Base-by-base conservation (phyloP, 1,284 basidiomycete species). In the Ustilago esculenta region DNA sequence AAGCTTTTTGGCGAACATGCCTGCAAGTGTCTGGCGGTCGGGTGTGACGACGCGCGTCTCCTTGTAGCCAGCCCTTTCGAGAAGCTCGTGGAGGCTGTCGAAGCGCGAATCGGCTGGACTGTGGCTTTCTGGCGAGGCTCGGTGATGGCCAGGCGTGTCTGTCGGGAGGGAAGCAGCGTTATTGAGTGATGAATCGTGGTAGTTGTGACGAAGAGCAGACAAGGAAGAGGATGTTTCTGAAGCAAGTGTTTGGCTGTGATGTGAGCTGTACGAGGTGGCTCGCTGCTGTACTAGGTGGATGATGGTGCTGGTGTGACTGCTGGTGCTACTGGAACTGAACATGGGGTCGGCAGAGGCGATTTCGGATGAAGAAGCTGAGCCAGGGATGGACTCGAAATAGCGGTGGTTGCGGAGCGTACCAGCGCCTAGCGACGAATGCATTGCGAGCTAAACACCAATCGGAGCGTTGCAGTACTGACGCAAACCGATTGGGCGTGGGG, bases 41-140 rank as follows among this genome's bases (percentile, higher is more conserved):
- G 78, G 78, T 0, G 78, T 79, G 55, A 80, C 56, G 29, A 80
- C 65, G 24, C 78, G 65, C n/a, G 76, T 79, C 51, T 80, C 78
- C 41, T 77, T 76, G 71, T 80, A 80, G 11, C 78, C 78, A 3
- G 77, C 77, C 36, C 69, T 45, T 44, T 77, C 73, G 21, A 80
- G 69, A 3, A 80, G 64, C 20, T 79, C 75, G 39, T 79, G 77
- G 14, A 80, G 60, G 44, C 74, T 77, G 35, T 77, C 77, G 48
- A 80, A 79, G 23, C 56, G 68, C 14, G 59, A 58, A 37, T 50
- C 50, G 24, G 39, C 20, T 2, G 45, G n/a, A 14, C 15, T n/a
- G 30, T 20, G 32, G 9, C 17, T 35, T 24, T 29, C 21, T 15
- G 44, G n/a, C 8, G 46, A 35, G 21, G 45, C n/a, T 7, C 12